Conservation (phyloP, 1,284 basidiomycete genomes). For the Pyrrhoderma lamaoense region DNA sequence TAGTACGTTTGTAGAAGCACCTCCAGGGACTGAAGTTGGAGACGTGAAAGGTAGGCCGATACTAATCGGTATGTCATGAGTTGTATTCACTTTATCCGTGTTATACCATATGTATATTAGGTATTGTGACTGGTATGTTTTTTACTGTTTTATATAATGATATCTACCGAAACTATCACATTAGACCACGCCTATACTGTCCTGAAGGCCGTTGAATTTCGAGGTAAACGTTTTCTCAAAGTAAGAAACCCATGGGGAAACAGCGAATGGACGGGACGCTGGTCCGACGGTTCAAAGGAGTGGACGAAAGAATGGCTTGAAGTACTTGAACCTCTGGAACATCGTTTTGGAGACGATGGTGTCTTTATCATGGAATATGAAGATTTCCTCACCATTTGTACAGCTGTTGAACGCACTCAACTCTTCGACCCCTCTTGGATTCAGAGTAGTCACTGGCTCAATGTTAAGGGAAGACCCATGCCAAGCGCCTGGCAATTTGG, state of each 20-base stretch:
- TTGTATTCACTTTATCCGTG: constrained; percentile 25
- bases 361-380: constrained; percentile 51
- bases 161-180: neutral
- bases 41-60: constrained; percentile 2
- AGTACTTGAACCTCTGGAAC: constrained; percentile 33
- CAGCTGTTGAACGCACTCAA: constrained; percentile 37
- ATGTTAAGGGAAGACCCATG: constrained; percentile 31
- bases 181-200: constrained; percentile 44
- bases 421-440: constrained; percentile 44
- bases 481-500: constrained; percentile 40
- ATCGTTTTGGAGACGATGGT: constrained; percentile 42
- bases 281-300: constrained; percentile 47
- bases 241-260: constrained; percentile 49
- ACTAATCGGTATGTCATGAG: constrained; percentile 24
- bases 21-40: constrained; percentile 12
- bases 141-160: neutral
- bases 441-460: constrained; percentile 42
- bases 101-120: constrained; percentile 29
- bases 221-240: constrained; percentile 43
- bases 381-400: constrained; percentile 43
- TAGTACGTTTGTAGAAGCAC: constrained; percentile 30
- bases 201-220: constrained; percentile 39
- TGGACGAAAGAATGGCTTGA: constrained; percentile 43
- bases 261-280: constrained; percentile 43
- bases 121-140: constrained; percentile 18